Conservation (phyloP, 2,329 filamentous ascomycete genomes). For the Nakataea oryzae region DNA sequence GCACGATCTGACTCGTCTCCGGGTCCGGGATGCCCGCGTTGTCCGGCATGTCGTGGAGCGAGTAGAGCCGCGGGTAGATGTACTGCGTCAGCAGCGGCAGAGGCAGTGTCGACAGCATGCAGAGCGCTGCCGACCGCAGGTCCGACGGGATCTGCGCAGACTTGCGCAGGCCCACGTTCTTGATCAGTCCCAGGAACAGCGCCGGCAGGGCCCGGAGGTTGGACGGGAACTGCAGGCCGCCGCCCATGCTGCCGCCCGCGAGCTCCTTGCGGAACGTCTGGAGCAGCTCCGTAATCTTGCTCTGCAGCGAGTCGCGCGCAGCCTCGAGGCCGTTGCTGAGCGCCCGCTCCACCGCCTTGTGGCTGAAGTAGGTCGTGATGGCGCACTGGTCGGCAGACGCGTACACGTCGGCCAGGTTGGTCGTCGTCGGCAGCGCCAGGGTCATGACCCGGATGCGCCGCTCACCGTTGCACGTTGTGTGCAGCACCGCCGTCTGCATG, state of each 20-base stretch:
- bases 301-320: conserved; percentile 80
- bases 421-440: conserved; percentile 83
- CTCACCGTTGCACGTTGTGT: conserved; percentile 97
- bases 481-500: conserved; percentile 86
- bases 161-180: conserved; percentile 88
- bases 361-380: conserved; percentile 87
- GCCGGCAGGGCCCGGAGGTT: conserved; percentile 84
- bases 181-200: conserved; percentile 88
- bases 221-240: conserved; percentile 85
- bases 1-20: conserved; percentile 76
- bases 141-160: conserved; percentile 91
- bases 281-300: conserved; percentile 84
- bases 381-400: conserved; percentile 91
- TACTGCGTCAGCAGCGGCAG: conserved; percentile 86
- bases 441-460: conserved; percentile 91
- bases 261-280: conserved; percentile 96
- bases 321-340: conserved; percentile 80
- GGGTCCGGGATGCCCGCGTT: conserved; percentile 77
- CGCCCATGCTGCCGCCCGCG: conserved; percentile 89
- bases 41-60: conserved; percentile 92
- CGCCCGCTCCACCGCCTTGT: conserved; percentile 91
- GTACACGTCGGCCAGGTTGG: conserved; percentile 82
- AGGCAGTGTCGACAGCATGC: conserved; percentile 86
- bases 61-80: conserved; percentile 79
- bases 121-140: conserved; percentile 84